Evolutionary conservation across 352 stramenopile genomes (phyloP).

Genomic region (Nothophytophthora sp.): DNA sequence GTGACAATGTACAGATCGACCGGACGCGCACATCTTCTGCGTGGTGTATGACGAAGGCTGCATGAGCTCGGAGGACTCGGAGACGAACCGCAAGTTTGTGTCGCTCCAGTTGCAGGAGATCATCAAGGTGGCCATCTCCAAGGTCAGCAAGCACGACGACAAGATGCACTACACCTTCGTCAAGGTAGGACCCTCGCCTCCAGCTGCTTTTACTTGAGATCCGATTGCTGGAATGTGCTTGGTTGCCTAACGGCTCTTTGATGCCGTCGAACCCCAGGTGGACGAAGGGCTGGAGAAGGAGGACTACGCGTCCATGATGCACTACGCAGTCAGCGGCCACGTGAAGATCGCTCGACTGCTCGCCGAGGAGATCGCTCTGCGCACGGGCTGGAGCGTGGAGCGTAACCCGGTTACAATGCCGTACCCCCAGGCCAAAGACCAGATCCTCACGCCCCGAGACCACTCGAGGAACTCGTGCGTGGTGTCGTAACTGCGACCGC

Average conservation of each 20-base stretch:
- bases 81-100: slow-evolving; percentile 75
- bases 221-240: background rate
- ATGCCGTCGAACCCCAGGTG: slow-evolving; percentile 35
- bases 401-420: slow-evolving; percentile 61
- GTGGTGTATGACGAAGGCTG: slow-evolving; percentile 86
- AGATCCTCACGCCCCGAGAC: slow-evolving; percentile 75
- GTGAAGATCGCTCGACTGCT: slow-evolving; percentile 80
- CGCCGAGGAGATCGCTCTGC: slow-evolving; percentile 69
- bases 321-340: slow-evolving; percentile 84
- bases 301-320: slow-evolving; percentile 81
- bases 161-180: slow-evolving; percentile 86
- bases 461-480: slow-evolving; percentile 39
- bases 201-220: background rate
- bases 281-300: slow-evolving; percentile 58
- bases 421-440: slow-evolving; percentile 76
- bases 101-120: slow-evolving; percentile 86
- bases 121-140: slow-evolving; percentile 82
- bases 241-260: background rate
- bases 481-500: slow-evolving; percentile 23
- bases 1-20: slow-evolving; percentile 49
- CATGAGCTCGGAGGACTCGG: slow-evolving; percentile 77
- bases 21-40: slow-evolving; percentile 84
- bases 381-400: slow-evolving; percentile 64
- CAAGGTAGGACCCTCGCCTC: slow-evolving; percentile 36
- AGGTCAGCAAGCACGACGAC: slow-evolving; percentile 72